Evolutionary conservation across 352 stramenopile genomes (phyloP).

Genomic region (Globisporangium apiculatum): DNA sequence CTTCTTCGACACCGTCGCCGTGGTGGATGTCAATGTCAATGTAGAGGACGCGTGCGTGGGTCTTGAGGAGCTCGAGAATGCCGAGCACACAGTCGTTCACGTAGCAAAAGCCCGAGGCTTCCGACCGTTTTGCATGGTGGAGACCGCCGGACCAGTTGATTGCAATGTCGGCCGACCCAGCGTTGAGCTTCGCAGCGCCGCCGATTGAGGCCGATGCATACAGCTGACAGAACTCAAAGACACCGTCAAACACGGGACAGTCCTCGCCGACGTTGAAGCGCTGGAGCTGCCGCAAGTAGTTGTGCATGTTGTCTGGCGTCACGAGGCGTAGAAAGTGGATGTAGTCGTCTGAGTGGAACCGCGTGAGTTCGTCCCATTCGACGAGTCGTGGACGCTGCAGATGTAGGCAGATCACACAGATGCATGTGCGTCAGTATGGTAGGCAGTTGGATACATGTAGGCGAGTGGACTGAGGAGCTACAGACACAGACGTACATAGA

Average conservation of each 20-base stretch:
- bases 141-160: constrained; percentile 99
- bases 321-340: constrained; percentile 98
- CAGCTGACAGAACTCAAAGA: constrained; percentile 99
- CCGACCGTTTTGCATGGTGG: constrained; percentile 98
- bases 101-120: constrained; percentile 99
- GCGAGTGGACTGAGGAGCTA: background rate
- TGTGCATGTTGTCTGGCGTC: constrained; percentile 98
- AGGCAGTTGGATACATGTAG: too few relatives aligned
- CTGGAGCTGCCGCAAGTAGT: constrained; percentile 92
- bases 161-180: constrained; percentile 94
- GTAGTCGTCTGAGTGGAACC: constrained; percentile 99
- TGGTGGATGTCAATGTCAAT: constrained; percentile 99
- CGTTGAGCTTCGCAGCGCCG: constrained; percentile 95
- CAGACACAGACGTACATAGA: constrained; percentile 81
- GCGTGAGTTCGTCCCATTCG: constrained; percentile 95
- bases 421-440: too few relatives aligned
- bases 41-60: constrained; percentile 96
- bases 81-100: constrained; percentile 99
- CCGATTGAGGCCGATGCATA: constrained; percentile 96
- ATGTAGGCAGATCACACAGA: background rate
- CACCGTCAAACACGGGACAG: constrained; percentile 98
- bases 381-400: constrained; percentile 90
- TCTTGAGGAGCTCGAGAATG: constrained; percentile 98
- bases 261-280: constrained; percentile 99
- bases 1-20: constrained; percentile 97